A percentile compares a stretch with the other conserved stretches of the same genome.
Evolutionary conservation across 345 rosid genomes (phyloP).

Genomic region (Excoecaria cochinchinensis): DNA sequence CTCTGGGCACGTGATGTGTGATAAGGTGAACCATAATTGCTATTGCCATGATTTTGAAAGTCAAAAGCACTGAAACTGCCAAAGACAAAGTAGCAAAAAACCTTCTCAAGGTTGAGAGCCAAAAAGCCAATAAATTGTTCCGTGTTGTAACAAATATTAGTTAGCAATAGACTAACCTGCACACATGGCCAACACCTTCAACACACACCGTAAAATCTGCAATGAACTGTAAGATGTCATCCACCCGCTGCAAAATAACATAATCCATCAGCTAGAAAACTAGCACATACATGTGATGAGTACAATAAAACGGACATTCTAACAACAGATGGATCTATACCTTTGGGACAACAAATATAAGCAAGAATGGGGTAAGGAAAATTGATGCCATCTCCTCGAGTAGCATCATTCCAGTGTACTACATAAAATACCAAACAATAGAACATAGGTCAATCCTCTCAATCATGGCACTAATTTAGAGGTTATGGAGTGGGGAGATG

Average conservation of each 20-base stretch:
- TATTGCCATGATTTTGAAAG: constrained; percentile 85
- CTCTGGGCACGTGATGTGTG: constrained; percentile 49
- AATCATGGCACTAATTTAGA: background rate
- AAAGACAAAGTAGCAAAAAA: constrained; percentile 15
- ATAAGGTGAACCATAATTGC: constrained; percentile 75
- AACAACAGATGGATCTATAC: constrained; percentile 32
- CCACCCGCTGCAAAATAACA: constrained; percentile 70
- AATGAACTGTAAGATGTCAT: constrained; percentile 89
- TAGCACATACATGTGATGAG: background rate
- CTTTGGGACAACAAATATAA: constrained; percentile 85
- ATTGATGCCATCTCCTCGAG: constrained; percentile 98
- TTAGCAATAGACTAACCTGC: constrained; percentile 54
- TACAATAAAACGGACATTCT: constrained; percentile 7
- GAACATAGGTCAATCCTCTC: constrained; percentile 8
- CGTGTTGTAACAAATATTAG: background rate
- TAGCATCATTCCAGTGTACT: constrained; percentile 97
- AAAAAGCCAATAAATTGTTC: background rate
- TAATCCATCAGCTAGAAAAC: constrained; percentile 17
- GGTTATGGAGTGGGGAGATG: background rate
- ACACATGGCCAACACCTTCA: constrained; percentile 98
- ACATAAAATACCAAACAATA: constrained; percentile 25
- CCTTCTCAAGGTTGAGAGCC: background rate
- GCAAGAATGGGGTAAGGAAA: constrained; percentile 90
- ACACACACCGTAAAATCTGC: constrained; percentile 72
- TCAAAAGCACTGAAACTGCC: constrained; percentile 84